Base-by-base conservation (phyloP, 768 basidiomycete species). In the Hypsizygus marmoreus region DNA sequence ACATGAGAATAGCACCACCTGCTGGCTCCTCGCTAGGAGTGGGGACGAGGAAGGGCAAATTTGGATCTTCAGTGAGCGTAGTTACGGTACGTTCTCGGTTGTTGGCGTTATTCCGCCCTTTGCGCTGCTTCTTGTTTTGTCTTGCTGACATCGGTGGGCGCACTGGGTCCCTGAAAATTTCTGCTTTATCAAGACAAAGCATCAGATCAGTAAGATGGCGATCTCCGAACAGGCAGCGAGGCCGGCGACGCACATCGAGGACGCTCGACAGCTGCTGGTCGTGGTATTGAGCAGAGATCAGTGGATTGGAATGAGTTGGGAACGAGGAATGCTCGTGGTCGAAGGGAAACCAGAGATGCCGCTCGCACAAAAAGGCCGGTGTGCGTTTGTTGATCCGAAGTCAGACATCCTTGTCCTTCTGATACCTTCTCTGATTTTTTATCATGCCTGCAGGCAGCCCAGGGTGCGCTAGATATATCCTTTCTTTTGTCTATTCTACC, bases 51-150 rank as follows among this genome's bases (percentile, higher is more conserved):
- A 75, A 79, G 23, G 73, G 71, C 3, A 77, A 75, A 55, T 76
- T 75, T 37, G 81, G 73, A 52, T 80, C 79, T 56, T 80, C 73
- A 9, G 81, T 80, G 58, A 84, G 80, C 26, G 81, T 82, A 52
- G 80, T 81, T 54, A 84, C 80, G n/a, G 82, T 84, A 46, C 82
- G 79, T 63, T 84, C 81, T 56, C 84, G 76, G 63, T 71, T 77
- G 53, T 72, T 75, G 54, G 68, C 62, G 63, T 75, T 74, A 61
- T 63, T 71, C 45, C 80, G 80, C 16, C 72, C 74, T 60, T 80
- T 82, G 54, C 80, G 74, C 60, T 65, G 62, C 44, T 82, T 83
- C 68, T 81, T 82, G 66, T 74, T 81, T 74, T 77, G 80, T 50
- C 79, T 71, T 68, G 79, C 71, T 71, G 81, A 76, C 80, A 78